Conservation (phyloP, 192 early-diverging fungal genomes). For the Phycomyces blakesleeanus region DNA sequence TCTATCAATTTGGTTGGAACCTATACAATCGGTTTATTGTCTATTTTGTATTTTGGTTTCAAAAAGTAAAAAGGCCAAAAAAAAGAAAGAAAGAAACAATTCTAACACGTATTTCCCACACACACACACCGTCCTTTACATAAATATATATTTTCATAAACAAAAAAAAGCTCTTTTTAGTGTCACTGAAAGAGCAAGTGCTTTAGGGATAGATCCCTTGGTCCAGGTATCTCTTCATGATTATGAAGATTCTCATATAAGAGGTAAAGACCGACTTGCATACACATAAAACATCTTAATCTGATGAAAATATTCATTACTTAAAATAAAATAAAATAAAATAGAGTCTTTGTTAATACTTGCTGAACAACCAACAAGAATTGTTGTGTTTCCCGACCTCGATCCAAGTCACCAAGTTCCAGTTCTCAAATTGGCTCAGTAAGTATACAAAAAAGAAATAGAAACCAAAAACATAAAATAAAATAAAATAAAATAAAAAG, state of each 20-base stretch:
- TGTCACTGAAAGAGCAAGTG: background rate
- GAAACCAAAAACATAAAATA: background rate
- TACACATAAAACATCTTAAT: too few species aligned
- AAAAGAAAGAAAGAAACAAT: background rate
- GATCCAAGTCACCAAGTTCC: constrained; percentile 7
- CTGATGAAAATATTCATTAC: too few species aligned
- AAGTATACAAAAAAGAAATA: background rate
- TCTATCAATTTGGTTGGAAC: too few species aligned
- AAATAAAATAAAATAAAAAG: too few species aligned
- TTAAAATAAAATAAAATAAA: too few species aligned
- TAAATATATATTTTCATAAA: background rate
- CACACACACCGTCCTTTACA: too few species aligned
- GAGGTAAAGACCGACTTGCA: too few species aligned
- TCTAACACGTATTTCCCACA: too few species aligned
- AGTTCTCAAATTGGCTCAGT: constrained; percentile 6
- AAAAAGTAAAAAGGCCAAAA: too few species aligned
- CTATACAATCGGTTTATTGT: too few species aligned
- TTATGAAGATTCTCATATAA: background rate
- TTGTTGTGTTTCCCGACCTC: constrained; percentile 16
- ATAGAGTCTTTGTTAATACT: constrained; percentile 3
- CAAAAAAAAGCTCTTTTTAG: background rate
- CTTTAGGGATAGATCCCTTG: background rate
- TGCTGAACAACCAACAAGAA: background rate
- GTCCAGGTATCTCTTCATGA: background rate
- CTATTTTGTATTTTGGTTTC: too few species aligned